phyloP scores from a whole-genome alignment of 2,329 filamentous ascomycete species.

The Cercospora berteroae region DNA sequence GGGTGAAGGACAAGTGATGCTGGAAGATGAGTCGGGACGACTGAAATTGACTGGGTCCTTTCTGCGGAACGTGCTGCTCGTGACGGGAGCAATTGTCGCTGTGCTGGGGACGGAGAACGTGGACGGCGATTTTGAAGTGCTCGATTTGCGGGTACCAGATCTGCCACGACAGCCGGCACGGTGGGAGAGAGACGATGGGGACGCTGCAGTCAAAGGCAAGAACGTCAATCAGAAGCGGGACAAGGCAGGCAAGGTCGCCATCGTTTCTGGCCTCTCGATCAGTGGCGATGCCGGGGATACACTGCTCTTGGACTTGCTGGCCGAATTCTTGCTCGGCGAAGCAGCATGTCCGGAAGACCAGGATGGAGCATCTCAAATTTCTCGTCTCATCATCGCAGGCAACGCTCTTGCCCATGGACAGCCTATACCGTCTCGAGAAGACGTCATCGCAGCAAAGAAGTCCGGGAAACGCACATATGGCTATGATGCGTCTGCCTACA shows the following conservation, averaged over 20 bases:
- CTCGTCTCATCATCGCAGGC: conserved; percentile 83
- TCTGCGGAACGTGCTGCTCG: conserved; percentile 68
- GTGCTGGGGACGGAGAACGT: conserved; percentile 91
- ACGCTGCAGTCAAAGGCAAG: conserved; percentile 40
- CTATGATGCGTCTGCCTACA: conserved; percentile 86
- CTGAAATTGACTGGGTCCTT: conserved; percentile 72
- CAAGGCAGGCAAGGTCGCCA: conserved; percentile 69
- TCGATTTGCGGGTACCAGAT: conserved; percentile 87
- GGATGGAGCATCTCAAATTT: conserved; percentile 64
- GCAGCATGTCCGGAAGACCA: conserved; percentile 62
- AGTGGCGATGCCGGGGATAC: conserved; percentile 73
- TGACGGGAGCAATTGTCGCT: conserved; percentile 92
- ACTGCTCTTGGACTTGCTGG: conserved; percentile 71
- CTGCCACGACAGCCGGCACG: conserved; percentile 76
- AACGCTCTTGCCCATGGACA: conserved; percentile 68
- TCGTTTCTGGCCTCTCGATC: conserved; percentile 85
- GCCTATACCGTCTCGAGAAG: conserved; percentile 49
- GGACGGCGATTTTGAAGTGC: conserved; percentile 86
- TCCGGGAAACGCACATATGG: conserved; percentile 78
- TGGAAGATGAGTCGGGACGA: conserved; percentile 94
- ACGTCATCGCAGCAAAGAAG: conserved; percentile 45
- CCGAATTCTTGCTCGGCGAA: conserved; percentile 87
- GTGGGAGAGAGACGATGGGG: conserved; percentile 65
- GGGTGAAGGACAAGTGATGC: conserved; percentile 53
- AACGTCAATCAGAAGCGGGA: conserved; percentile 41